Evolutionary conservation across 345 rosid species (phyloP).

Genomic region (Murraya paniculata): DNA sequence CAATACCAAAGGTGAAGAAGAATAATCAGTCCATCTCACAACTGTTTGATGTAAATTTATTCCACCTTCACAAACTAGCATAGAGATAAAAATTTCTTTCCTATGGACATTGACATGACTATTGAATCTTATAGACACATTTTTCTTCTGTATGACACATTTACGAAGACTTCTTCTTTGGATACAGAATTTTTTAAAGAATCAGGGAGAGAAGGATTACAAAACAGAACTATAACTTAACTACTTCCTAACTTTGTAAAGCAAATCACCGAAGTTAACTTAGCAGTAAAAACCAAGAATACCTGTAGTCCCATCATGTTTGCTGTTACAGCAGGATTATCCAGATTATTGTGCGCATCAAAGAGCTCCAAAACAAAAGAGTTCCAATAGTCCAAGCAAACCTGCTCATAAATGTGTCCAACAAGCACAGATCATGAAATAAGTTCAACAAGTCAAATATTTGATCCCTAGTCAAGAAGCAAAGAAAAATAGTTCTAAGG

Average conservation of each 20-base stretch:
- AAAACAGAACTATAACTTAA: neutral
- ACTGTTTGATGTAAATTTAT: neutral
- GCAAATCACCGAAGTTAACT: neutral
- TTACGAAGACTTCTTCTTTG: neutral
- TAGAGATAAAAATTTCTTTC: neutral
- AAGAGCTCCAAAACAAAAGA: slow-evolving; percentile 85
- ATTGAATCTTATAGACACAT: no score
- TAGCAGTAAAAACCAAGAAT: neutral
- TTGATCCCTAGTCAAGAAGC: neutral
- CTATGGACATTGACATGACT: neutral
- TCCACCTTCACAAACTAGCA: no score
- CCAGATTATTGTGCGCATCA: slow-evolving; percentile 78
- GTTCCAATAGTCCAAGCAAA: slow-evolving; percentile 99
- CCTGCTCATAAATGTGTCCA: slow-evolving; percentile 43
- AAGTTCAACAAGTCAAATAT: neutral
- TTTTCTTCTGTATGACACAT: no score
- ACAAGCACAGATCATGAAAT: neutral
- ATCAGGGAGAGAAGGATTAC: neutral
- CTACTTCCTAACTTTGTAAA: neutral
- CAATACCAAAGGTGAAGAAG: neutral
- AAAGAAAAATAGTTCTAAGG: neutral
- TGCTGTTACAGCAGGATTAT: slow-evolving; percentile 69
- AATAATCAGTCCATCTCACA: neutral
- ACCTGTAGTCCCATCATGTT: slow-evolving; percentile 90
- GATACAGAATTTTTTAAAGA: neutral